Evolutionary conservation across 192 early-diverging fungal genomes (phyloP).

Genomic region (Jimgerdemannia flammicorona): DNA sequence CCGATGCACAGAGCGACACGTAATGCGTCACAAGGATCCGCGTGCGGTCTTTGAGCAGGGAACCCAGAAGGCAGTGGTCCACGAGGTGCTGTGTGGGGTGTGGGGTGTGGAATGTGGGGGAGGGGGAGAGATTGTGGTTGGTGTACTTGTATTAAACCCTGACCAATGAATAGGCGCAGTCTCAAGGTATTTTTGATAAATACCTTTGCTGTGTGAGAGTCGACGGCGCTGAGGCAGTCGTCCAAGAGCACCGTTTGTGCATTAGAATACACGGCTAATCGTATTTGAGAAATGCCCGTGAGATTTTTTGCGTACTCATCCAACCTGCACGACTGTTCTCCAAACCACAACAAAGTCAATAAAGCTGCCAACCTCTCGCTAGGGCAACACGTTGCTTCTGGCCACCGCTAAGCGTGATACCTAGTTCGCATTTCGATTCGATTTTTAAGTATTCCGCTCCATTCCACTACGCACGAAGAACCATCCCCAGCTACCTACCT

Average conservation of each 20-base stretch:
- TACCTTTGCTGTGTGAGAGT: conserved; percentile 45
- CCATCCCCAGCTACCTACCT: conserved; percentile 20
- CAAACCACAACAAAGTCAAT: no score
- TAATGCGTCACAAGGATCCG: conserved; percentile 83
- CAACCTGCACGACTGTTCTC: no score
- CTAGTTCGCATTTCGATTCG: conserved; percentile 18
- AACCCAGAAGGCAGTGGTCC: conserved; percentile 60
- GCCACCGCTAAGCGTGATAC: conserved; percentile 80
- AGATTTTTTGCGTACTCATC: no score
- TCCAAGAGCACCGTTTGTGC: conserved; percentile 54
- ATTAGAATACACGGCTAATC: conserved; percentile 67
- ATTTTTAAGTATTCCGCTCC: background rate
- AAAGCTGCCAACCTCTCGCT: background rate
- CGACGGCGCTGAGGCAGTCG: conserved; percentile 50
- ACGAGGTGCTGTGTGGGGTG: conserved; percentile 49
- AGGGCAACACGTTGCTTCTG: conserved; percentile 66
- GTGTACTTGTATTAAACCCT: no score
- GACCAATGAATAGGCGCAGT: no score
- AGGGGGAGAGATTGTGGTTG: no score
- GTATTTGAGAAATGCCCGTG: no score
- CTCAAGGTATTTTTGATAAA: background rate
- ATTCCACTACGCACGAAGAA: background rate
- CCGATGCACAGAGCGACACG: conserved; percentile 53
- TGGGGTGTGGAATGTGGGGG: background rate
- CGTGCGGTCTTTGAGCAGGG: conserved; percentile 70